phyloP scores from a whole-genome alignment of 2,329 filamentous ascomycete species.

The Orbilia oligospora region DNA sequence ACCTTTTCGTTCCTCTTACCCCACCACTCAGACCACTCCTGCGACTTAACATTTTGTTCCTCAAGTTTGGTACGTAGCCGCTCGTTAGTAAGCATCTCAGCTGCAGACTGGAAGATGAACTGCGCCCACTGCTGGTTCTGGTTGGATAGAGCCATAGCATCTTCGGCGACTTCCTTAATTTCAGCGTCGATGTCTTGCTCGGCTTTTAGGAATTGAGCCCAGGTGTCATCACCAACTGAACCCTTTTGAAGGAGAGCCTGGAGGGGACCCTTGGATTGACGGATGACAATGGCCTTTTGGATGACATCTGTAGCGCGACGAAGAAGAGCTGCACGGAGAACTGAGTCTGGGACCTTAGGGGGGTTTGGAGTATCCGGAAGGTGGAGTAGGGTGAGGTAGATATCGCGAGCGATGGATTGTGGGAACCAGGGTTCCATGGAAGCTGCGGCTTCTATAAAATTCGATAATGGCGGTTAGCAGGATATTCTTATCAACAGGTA shows the following conservation, averaged over 20 bases:
- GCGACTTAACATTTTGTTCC: constrained; percentile 79
- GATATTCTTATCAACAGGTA: constrained; percentile 24
- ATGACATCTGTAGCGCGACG: constrained; percentile 94
- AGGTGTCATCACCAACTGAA: constrained; percentile 94
- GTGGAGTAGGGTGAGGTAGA: constrained; percentile 93
- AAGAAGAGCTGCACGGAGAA: constrained; percentile 89
- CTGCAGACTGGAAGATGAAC: constrained; percentile 95
- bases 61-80: constrained; percentile 80
- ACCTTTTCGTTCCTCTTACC: constrained; percentile 79
- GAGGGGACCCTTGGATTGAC: constrained; percentile 89
- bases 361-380: constrained; percentile 74
- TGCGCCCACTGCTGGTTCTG: constrained; percentile 91
- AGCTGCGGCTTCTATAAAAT: constrained; percentile 77
- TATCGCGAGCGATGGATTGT: constrained; percentile 88
- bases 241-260: constrained; percentile 86
- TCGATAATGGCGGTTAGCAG: constrained; percentile 36
- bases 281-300: constrained; percentile 87
- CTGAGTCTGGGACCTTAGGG: constrained; percentile 78
- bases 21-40: constrained; percentile 91
- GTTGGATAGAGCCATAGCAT: constrained; percentile 94
- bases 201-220: constrained; percentile 89
- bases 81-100: constrained; percentile 92
- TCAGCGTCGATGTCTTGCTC: constrained; percentile 79
- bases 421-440: constrained; percentile 96
- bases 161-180: constrained; percentile 95